These are phyloP conservation scores for Aquilaria sinensis DNA, from an alignment of 345 rosid genomes.

Conservation along the genomic window DNA sequence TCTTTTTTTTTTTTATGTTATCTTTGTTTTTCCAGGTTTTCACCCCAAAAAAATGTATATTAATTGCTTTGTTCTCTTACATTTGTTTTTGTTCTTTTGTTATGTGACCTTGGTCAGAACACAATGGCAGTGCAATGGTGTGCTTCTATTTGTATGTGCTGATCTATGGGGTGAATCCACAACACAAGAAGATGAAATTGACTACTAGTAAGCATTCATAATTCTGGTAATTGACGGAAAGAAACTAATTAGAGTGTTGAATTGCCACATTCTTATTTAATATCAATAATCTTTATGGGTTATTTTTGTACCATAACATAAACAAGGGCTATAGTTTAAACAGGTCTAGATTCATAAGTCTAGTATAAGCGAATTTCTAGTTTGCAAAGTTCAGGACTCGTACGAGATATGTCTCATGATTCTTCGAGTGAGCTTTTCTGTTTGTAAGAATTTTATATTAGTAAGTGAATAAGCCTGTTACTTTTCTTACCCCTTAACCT, in stretches of 20 bases:
- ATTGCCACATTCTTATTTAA: constrained; percentile 1
- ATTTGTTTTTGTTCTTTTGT: background rate
- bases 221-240: too few relatives aligned
- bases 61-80: background rate
- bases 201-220: constrained; percentile 29
- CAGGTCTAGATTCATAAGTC: background rate
- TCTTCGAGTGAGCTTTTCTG: too few relatives aligned
- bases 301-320: background rate
- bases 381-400: background rate
- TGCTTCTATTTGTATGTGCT: constrained; percentile 72
- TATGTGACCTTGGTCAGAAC: background rate
- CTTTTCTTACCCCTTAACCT: too few relatives aligned
- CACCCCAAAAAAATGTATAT: background rate
- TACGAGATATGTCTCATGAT: too few relatives aligned
- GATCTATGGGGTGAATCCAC: constrained; percentile 91
- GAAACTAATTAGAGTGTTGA: constrained; percentile 5
- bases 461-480: too few relatives aligned
- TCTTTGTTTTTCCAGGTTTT: too few relatives aligned
- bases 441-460: too few relatives aligned
- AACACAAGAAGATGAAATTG: constrained; percentile 75
- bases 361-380: constrained; percentile 2
- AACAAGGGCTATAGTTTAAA: background rate
- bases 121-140: constrained; percentile 71
- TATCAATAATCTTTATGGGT: background rate
- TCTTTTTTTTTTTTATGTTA: too few relatives aligned